These are phyloP conservation scores for Exophiala sp. DNA, from an alignment of 2,329 filamentous ascomycete species.

Conservation along the genomic window DNA sequence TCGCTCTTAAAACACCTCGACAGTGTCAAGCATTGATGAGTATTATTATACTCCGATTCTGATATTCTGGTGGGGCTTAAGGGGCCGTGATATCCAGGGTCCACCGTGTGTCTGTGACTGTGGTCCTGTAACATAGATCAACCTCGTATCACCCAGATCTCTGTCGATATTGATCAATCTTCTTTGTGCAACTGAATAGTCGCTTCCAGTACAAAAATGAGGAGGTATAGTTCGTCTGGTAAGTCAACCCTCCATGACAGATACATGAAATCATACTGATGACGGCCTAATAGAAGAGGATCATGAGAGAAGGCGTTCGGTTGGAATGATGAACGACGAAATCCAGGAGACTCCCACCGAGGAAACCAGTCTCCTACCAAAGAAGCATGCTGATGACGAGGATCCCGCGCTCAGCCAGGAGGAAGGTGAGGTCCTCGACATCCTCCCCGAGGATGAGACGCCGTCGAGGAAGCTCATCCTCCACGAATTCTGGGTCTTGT, in stretches of 20 bases:
- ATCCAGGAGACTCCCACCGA: constrained; percentile 35
- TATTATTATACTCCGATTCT: background rate
- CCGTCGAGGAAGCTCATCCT: constrained; percentile 39
- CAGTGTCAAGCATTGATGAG: no score
- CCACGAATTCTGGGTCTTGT: constrained; percentile 60
- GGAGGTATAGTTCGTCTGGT: constrained; percentile 18
- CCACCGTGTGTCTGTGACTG: no score
- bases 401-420: constrained; percentile 17
- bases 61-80: background rate
- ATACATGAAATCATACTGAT: background rate
- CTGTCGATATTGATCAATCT: background rate
- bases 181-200: no score
- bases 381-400: constrained; percentile 25
- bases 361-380: constrained; percentile 40
- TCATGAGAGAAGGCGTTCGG: constrained; percentile 10
- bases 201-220: constrained; percentile 1
- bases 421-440: constrained; percentile 25
- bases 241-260: background rate
- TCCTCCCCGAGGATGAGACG: constrained; percentile 26
- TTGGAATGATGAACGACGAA: constrained; percentile 10
- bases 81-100: background rate
- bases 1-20: background rate
- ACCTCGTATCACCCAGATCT: background rate
- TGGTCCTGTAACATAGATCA: background rate
- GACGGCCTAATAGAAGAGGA: constrained; percentile 7